Base-by-base conservation (phyloP, 352 stramenopile species). In the Phytophthora syringae region DNA sequence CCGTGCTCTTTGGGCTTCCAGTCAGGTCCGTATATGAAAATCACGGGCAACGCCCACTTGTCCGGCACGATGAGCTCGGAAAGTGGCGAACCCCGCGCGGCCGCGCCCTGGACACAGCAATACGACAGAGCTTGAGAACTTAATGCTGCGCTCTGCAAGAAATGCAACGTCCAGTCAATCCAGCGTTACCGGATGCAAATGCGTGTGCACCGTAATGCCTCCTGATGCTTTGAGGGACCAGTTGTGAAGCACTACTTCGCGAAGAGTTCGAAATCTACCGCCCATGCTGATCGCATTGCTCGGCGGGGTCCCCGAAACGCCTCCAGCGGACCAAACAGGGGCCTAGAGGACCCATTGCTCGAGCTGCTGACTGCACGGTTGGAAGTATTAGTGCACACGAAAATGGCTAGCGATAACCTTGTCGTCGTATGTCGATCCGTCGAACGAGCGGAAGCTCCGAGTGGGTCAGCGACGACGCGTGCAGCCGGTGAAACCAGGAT, bases 201-300 rank as follows among this genome's bases (percentile, higher is more conserved):
- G 77, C 7, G 81, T 92, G 70, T 89, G 80, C 52, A 92, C 61
- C 5, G 79, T 79, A 11, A 86, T 71, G n/a, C 90, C 84, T 22
- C 81, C 82, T 0, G 84, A 92, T 20, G 77, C 63, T 53, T 85
- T 83, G 11, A 89, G 54, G 2, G 81, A 81, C 81, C 81, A 92
- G 56, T 92, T 92, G 64, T 92, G 77, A 62, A 92, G 42, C 69
- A 86, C 70, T 92, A 92, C 27, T 64, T 52, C 2, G 80, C 82
- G 36, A 92, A 87, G 13, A 87, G 61, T 25, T 84, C 57, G 28
- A 89, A 81, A 58, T 85, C 60, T 53, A 92, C 71, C 77, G 16
- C 81, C 84, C 30, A 61, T 77, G n/a, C 79, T 80, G 60, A 92
- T 86, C 25, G 86, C 82, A 58, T 89, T 92, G 39, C 77, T 73